Base-by-base conservation (phyloP, 306 rosid species). In the Pterocarpus macrocarpus region DNA sequence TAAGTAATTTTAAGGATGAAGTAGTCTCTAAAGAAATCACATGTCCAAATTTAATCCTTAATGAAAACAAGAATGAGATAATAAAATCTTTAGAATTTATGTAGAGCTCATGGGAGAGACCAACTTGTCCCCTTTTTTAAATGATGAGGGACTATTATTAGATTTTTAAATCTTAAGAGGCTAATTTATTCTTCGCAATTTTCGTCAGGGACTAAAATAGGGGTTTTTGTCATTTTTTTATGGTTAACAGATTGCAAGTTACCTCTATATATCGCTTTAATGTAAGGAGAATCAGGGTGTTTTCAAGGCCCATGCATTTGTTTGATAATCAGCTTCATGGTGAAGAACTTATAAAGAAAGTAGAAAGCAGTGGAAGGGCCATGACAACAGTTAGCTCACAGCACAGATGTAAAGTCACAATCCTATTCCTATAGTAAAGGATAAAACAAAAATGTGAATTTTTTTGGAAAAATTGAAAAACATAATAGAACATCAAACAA, bases 301-400 rank as follows among this genome's bases (percentile, higher is more conserved):
- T 95, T 91, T 38, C 93, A 77, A 2, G 93, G 84, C 17, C 98
- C 98, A 10, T 95, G 97, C 99, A 95, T 95, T 85, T 95, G 99
- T 75, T 93, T 93, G 75, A 93, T 91, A 12, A 98, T 93, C 56
- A 95, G 98, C 82, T 93, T 95, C 99, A 95, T 95, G 2, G 99
- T 93, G 66, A 95, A 91, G 74, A 89, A 93, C 88, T 93, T 93
- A 87, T 91, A 95, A 10, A 95, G 96, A 69, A 95, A 94, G 82
- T 98, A 95, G 81, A 93, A 89, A 1, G 96, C 92, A 17, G 99
- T 91, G 1, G 99, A 95, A 76, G 99, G 99, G 41, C 99, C 99
- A 0, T 98, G 92, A 44, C 33, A 68, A 81, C 50, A 69, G 5
- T 49, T 34, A 71, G 74, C 80, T 83, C 44, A 59, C 30, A 44